These are phyloP conservation scores for Penicillium sp. DNA, from an alignment of 2,329 filamentous ascomycete genomes.

Conservation along the genomic window DNA sequence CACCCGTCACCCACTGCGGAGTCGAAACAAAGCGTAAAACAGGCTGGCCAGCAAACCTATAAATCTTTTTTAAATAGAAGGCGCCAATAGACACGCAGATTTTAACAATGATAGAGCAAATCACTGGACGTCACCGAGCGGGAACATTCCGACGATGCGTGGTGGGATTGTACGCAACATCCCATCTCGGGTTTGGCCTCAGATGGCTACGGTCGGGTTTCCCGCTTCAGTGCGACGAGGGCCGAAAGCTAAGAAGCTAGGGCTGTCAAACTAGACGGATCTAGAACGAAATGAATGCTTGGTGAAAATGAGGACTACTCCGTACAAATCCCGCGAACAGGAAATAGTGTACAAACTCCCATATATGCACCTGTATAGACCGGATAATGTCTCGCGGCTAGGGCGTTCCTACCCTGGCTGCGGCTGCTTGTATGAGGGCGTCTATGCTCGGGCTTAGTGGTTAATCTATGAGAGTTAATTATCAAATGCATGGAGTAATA, in stretches of 20 bases:
- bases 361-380: too few species aligned
- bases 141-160: neutral
- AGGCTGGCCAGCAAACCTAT: neutral
- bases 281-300: neutral
- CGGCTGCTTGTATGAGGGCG: too few species aligned
- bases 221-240: neutral
- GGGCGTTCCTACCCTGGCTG: too few species aligned
- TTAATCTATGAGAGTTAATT: too few species aligned
- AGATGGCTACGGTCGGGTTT: neutral
- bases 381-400: too few species aligned
- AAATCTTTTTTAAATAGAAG: too few species aligned
- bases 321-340: neutral
- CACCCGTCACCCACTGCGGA: neutral
- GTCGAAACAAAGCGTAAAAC: neutral
- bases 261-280: conserved; percentile 3
- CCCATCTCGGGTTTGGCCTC: too few species aligned
- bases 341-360: neutral
- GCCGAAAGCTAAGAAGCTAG: neutral
- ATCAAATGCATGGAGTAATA: too few species aligned
- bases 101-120: too few species aligned
- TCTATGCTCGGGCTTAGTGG: too few species aligned
- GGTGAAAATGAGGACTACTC: neutral
- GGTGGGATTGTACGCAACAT: neutral
- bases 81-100: conserved; percentile 7
- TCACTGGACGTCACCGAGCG: conserved; percentile 4